These are phyloP conservation scores for Solanum verrucosum DNA, from an alignment of 257 asterid species.

Conservation along the genomic window DNA sequence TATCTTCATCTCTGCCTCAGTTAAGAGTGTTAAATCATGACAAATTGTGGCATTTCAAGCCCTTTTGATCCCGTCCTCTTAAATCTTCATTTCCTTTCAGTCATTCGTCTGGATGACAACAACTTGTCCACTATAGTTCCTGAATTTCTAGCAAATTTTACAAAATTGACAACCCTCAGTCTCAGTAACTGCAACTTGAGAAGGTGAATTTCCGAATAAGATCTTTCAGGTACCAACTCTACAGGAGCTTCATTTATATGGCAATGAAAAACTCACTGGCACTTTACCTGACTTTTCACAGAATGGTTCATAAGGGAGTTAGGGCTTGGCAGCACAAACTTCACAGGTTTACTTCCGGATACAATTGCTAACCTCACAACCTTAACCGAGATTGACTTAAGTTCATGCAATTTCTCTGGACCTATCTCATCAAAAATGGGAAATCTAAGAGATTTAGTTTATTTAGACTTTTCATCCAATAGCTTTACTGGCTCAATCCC, in stretches of 20 bases:
- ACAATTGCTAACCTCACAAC: not conserved
- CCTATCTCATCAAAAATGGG: constrained; percentile 6
- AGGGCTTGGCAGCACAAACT: too few relatives aligned
- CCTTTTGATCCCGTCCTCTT: constrained; percentile 2
- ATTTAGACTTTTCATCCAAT: constrained; percentile 4
- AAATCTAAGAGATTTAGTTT: not conserved
- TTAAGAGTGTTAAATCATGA: not conserved
- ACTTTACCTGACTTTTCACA: too few relatives aligned
- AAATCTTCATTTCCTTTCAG: not conserved
- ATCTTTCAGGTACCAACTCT: constrained; percentile 27
- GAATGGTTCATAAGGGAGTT: too few relatives aligned
- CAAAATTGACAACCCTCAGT: constrained; percentile 6
- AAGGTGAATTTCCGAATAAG: constrained; percentile 8
- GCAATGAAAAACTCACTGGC: not conserved
- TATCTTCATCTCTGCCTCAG: constrained; percentile 12
- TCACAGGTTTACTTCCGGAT: constrained; percentile 1
- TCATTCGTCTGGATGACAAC: not conserved
- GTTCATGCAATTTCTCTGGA: constrained; percentile 7
- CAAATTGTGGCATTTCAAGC: not conserved
- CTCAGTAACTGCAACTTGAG: not conserved
- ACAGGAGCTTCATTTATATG: not conserved
- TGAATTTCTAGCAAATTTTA: not conserved
- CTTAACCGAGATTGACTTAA: not conserved
- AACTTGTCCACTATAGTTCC: constrained; percentile 1
- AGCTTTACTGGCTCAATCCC: constrained; percentile 8